Evolutionary conservation across 148 eudicot genomes (phyloP), one percentile per base, ranked within the genome.

Genomic region (Polygonum maritimum): DNA sequence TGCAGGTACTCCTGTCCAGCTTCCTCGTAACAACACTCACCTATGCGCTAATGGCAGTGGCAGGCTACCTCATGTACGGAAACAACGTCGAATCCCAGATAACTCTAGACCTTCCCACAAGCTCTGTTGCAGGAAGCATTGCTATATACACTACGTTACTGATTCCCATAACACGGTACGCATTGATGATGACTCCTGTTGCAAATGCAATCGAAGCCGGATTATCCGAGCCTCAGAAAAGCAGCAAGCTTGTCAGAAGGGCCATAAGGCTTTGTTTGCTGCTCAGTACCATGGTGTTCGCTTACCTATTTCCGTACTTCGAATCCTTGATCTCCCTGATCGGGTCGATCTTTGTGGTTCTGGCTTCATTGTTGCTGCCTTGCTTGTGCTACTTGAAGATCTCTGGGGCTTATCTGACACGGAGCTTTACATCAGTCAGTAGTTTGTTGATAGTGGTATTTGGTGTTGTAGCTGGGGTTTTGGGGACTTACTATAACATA

Each of bases 141-240:
- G 31, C 31, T 26, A 26, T 26, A 26, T 26, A 26, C 1, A 26
- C 31, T 1, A 26, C 31, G 31, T 26, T 26, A 26, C 1, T 26
- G 31, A 26, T 26, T 26, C 31, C 31, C 31, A 26, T 26, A 41
- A 84, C 84, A 4, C 75, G 82, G 15, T 85, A 85, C 15, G 82
- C 82, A 0, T 21, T 83, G 39, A 75, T 83, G 71, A 35, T 85
- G 48, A 81, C 85, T 1, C 88, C 86, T 0, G 79, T 83, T 7
- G 84, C 85, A 10, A 79, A 74, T 10, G 76, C 84, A 5, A 81
- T 82, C 15, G 84, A 85, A 38, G 74, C 76, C 19, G 60, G 79
- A 77, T 49, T 77, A 36, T 60, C 83, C 2, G 74, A 57, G 7
- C 26, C 77, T 13, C 31, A 26, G 31, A 26, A 26, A 26, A 26